Evolutionary conservation across 208 protist genomes (phyloP).

Genomic region (Trypanosomatidae sp.): DNA sequence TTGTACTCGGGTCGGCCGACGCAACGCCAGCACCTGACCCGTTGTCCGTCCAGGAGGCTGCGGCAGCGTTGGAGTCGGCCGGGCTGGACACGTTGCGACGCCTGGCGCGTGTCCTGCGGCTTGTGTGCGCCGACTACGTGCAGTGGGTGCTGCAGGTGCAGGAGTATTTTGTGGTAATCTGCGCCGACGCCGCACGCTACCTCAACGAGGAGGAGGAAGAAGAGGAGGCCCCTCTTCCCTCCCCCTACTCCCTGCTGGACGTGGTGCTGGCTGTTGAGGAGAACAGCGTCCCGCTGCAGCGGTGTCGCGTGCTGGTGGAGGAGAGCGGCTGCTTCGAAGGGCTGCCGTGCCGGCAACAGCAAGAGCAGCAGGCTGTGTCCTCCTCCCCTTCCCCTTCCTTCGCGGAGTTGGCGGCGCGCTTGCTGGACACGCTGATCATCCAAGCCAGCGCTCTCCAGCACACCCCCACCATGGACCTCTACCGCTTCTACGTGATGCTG

Average conservation of each 20-base stretch:
- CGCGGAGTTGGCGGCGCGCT: slow-evolving; percentile 16
- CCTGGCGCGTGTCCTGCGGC: slow-evolving; percentile 32
- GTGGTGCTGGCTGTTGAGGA: slow-evolving; percentile 28
- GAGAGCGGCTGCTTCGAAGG: slow-evolving; percentile 37
- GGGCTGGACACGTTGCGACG: slow-evolving; percentile 31
- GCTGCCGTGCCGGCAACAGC: neutral
- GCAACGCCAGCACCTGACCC: no score
- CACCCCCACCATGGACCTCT: slow-evolving; percentile 65
- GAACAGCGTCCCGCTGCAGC: slow-evolving; percentile 33
- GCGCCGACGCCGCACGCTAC: neutral
- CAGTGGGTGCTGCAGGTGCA: slow-evolving; percentile 53
- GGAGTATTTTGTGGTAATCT: slow-evolving; percentile 19
- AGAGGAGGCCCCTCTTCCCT: neutral
- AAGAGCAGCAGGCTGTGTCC: neutral
- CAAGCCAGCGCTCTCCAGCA: slow-evolving; percentile 66
- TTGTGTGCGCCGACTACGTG: slow-evolving; percentile 30
- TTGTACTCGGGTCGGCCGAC: no score
- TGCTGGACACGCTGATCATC: slow-evolving; percentile 76
- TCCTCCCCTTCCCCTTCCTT: neutral
- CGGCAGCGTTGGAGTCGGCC: slow-evolving; percentile 32
- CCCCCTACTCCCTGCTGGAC: slow-evolving; percentile 14
- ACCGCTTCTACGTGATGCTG: slow-evolving; percentile 75
- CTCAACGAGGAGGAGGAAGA: slow-evolving; percentile 1
- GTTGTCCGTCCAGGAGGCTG: slow-evolving; percentile 15
- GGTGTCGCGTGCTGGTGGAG: slow-evolving; percentile 28